Percentiles rank a stretch among this genome's conserved stretches.
Evolutionary conservation across 441 rosid species (phyloP).

Genomic region (Isatis lusitanica): DNA sequence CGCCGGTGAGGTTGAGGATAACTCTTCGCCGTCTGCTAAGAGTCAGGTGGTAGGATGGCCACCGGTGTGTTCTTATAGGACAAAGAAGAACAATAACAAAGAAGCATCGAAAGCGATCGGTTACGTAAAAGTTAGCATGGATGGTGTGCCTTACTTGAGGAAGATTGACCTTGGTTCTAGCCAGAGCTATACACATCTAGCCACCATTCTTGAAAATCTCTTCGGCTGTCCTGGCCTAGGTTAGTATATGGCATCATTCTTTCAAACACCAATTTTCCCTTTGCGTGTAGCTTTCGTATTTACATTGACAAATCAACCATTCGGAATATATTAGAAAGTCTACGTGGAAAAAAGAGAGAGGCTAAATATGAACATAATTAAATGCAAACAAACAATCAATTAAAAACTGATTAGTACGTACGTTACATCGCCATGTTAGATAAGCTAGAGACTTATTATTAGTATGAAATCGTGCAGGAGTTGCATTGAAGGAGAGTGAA

Average conservation of each 20-base stretch:
- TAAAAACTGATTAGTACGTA: not conserved
- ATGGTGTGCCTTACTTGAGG: constrained; percentile 76
- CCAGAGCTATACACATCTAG: constrained; percentile 52
- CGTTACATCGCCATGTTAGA: not conserved
- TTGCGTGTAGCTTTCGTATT: not conserved
- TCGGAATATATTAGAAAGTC: not conserved
- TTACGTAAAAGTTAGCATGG: constrained; percentile 84
- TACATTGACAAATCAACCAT: not conserved
- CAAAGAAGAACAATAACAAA: constrained; percentile 38
- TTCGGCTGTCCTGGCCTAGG: constrained; percentile 56
- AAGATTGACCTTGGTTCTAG: constrained; percentile 60
- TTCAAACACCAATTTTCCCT: not conserved
- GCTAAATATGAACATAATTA: too few species aligned
- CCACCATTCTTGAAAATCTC: constrained; percentile 52
- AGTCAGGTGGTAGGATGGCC: constrained; percentile 86
- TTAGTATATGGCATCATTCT: constrained; percentile 16
- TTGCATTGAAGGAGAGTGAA: constrained; percentile 56
- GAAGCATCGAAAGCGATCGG: not conserved
- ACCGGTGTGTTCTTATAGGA: constrained; percentile 71
- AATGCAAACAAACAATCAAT: not conserved
- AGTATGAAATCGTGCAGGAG: constrained; percentile 39
- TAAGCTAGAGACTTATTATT: not conserved
- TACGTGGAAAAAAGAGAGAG: not conserved
- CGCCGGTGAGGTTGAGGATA: not conserved
- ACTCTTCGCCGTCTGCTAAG: constrained; percentile 24